A percentile compares a stretch with the other conserved stretches of the same genome.
Conservation (phyloP, 345 rosid species). For the Sonneratia alba region DNA sequence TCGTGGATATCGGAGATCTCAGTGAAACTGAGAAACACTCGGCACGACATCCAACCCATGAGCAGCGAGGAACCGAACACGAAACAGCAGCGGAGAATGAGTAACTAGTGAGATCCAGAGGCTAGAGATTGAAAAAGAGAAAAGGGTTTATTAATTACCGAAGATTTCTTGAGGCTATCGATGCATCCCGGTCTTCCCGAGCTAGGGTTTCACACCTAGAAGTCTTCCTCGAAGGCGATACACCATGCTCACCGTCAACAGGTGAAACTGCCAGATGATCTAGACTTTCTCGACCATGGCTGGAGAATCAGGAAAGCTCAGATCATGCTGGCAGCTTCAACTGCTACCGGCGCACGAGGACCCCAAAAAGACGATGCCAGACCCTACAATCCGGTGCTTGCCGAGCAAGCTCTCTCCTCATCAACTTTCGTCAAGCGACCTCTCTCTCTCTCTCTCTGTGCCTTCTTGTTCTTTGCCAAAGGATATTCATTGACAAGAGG, state of each 20-base stretch:
- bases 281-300: conserved; percentile 17
- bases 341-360: conserved; percentile 29
- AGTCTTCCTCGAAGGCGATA: too few species aligned
- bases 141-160: too few species aligned
- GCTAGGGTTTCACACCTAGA: too few species aligned
- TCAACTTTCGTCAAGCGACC: not conserved
- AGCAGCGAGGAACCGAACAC: too few species aligned
- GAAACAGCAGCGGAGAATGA: too few species aligned
- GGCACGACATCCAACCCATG: too few species aligned
- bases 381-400: not conserved
- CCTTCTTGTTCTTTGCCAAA: not conserved
- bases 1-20: too few species aligned
- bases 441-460: not conserved
- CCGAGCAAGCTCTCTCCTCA: not conserved
- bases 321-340: conserved; percentile 93
- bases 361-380: not conserved
- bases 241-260: conserved; percentile 24
- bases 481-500: not conserved
- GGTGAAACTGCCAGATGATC: conserved; percentile 72
- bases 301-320: conserved; percentile 18
- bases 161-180: too few species aligned
- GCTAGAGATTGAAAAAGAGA: too few species aligned
- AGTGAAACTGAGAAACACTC: too few species aligned
- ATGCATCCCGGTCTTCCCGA: too few species aligned
- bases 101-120: too few species aligned